A percentile compares a stretch with the other conserved stretches of the same genome.
Conservation (phyloP, 2,329 filamentous ascomycete species). For the Orbilia oligospora region DNA sequence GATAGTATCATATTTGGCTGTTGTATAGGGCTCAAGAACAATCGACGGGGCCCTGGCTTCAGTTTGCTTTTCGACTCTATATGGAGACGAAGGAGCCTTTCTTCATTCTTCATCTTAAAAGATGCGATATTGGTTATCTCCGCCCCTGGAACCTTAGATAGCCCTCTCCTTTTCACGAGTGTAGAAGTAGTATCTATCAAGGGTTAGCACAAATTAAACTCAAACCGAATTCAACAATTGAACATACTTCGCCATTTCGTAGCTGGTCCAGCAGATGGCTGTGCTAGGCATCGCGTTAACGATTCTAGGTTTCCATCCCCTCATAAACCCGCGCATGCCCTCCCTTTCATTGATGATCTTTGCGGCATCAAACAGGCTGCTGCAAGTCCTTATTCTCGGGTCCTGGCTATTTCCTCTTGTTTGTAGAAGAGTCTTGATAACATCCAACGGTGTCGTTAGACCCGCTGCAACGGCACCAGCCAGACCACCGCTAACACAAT, state of each 20-base stretch:
- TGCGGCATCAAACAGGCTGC: constrained; percentile 83
- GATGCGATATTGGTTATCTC: neutral
- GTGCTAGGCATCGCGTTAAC: constrained; percentile 98
- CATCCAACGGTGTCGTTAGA: constrained; percentile 94
- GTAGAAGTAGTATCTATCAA: constrained; percentile 46
- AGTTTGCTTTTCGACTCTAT: neutral
- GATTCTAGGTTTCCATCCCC: constrained; percentile 89
- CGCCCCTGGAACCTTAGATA: neutral
- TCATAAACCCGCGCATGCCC: constrained; percentile 89
- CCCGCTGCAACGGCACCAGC: constrained; percentile 94
- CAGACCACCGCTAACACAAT: constrained; percentile 91
- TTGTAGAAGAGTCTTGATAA: constrained; percentile 97
- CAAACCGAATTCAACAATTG: neutral
- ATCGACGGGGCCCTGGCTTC: neutral
- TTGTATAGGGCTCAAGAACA: neutral
- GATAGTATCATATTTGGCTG: constrained; percentile 6
- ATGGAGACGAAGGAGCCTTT: constrained; percentile 1
- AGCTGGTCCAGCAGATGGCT: constrained; percentile 85
- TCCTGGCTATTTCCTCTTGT: constrained; percentile 88
- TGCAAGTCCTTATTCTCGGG: constrained; percentile 83
- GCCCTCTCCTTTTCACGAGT: neutral
- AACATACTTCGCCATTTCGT: constrained; percentile 65
- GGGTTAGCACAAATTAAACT: neutral
- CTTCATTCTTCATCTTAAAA: constrained; percentile 4
- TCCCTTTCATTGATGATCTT: constrained; percentile 85